phyloP scores from a whole-genome alignment of 2,329 filamentous ascomycete genomes.

The Neocucurbitaria cava region DNA sequence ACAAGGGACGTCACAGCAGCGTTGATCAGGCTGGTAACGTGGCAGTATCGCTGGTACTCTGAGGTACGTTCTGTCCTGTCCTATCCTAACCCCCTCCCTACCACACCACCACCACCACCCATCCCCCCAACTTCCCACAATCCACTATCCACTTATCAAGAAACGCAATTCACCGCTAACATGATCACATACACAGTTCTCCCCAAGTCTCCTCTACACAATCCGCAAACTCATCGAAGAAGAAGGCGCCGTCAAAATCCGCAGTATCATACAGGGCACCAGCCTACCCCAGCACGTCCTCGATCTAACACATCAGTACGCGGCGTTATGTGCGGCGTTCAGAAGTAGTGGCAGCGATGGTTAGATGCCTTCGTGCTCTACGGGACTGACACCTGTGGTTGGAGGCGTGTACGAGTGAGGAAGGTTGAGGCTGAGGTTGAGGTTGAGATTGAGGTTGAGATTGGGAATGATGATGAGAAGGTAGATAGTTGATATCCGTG shows the following conservation, averaged over 20 bases:
- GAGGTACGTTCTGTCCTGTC: conserved; percentile 62
- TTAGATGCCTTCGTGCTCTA: conserved; percentile 51
- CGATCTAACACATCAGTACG: conserved; percentile 95
- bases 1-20: conserved; percentile 81
- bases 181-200: conserved; percentile 66
- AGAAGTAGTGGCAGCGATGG: conserved; percentile 91
- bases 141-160: too few relatives aligned
- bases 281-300: conserved; percentile 91
- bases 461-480: too few relatives aligned
- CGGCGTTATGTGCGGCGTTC: conserved; percentile 91
- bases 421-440: too few relatives aligned
- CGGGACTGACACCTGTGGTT: background rate
- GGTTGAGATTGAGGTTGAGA: too few relatives aligned
- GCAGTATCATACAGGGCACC: conserved; percentile 96
- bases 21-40: conserved; percentile 91
- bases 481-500: background rate
- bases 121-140: too few relatives aligned
- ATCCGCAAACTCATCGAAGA: conserved; percentile 95
- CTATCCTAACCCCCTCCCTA: too few relatives aligned
- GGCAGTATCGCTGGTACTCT: conserved; percentile 99
- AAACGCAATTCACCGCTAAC: conserved; percentile 12
- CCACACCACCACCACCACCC: too few relatives aligned
- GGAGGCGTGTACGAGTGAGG: background rate
- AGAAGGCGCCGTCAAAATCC: conserved; percentile 94
- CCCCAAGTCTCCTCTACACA: conserved; percentile 83